phyloP scores from a whole-genome alignment of 768 basidiomycete genomes.

The Amanita subjunquillea region DNA sequence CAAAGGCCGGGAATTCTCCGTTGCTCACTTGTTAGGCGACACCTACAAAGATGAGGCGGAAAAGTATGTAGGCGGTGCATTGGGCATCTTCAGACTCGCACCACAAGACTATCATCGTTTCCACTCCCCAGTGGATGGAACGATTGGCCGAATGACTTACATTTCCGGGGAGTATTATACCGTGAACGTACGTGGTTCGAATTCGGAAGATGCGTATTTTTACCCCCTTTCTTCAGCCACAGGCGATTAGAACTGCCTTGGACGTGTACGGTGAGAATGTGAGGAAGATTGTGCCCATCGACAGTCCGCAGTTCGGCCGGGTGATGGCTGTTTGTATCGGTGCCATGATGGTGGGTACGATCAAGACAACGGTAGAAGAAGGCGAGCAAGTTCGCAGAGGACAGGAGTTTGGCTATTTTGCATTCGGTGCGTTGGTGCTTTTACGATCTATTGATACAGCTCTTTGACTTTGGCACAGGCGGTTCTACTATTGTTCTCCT shows the following conservation, averaged over 20 bases:
- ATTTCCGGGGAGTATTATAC: slow-evolving; percentile 94
- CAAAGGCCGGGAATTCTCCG: slow-evolving; percentile 89
- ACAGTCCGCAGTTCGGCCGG: slow-evolving; percentile 80
- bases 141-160: slow-evolving; percentile 71
- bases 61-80: slow-evolving; percentile 66
- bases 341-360: slow-evolving; percentile 94
- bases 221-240: slow-evolving; percentile 40
- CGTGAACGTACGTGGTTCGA: slow-evolving; percentile 57
- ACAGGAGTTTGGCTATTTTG: slow-evolving; percentile 91
- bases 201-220: slow-evolving; percentile 1
- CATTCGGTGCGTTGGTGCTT: slow-evolving; percentile 58
- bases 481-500: slow-evolving; percentile 88
- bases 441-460: slow-evolving; percentile 2
- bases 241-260: slow-evolving; percentile 83
- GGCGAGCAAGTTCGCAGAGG: slow-evolving; percentile 75
- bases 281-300: slow-evolving; percentile 86
- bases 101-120: slow-evolving; percentile 97
- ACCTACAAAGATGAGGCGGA: slow-evolving; percentile 59
- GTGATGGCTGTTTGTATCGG: slow-evolving; percentile 91
- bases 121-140: slow-evolving; percentile 80
- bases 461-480: slow-evolving; percentile 28
- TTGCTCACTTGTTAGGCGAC: slow-evolving; percentile 72
- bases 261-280: slow-evolving; percentile 95
- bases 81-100: slow-evolving; percentile 86
- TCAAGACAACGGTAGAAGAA: slow-evolving; percentile 77